Evolutionary conservation across 169 alveolate genomes (phyloP), one percentile per base, ranked within the genome.

Genomic region (Hammondia hammondi): DNA sequence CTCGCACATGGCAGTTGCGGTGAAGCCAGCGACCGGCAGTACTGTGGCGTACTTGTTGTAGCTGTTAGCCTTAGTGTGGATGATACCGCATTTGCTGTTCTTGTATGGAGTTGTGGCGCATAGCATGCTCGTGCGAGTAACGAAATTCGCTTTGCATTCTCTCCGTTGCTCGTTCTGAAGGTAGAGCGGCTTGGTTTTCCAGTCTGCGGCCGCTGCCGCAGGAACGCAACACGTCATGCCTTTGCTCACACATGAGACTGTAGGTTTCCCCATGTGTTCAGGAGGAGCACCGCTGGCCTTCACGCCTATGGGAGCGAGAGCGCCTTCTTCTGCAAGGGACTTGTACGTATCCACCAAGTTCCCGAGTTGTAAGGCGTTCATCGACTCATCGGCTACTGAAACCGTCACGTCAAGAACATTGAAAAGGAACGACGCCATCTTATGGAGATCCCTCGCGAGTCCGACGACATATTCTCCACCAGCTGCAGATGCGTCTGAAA

Each of bases 171-270:
- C 48, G 73, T 77, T 72, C 71, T 90, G 81, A 29, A 90, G 93
- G 27, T 45, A 71, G 9, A 90, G 77, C 4, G 87, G 93, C 37
- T 46, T 46, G 35, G 61, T 35, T 70, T 90, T 73, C 93, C 93
- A 90, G 72, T 77, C 93, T 43, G 90, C 39, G 39, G 88, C 93
- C 1, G 93, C 93, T 4, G 88, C 88, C 4, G 82, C 87, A 5
- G 93, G 93, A 32, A 90, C 88, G 73, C 93, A 90, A 81, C 93
- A 90, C 5, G 93, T 90, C 93, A 90, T 90, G 37, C 93, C 93
- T 43, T 90, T 73, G 57, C 72, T 73, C 56, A 32, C 77, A 43
- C 93, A 90, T 32, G 67, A 27, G 29, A 72, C 88, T 7, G 77
- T 45, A 3, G 93, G 93, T 24, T 45, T 32, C 46, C 93, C 93